These are phyloP conservation scores for Euphorbia schlechtendalii DNA, from an alignment of 441 rosid genomes.

Conservation along the genomic window DNA sequence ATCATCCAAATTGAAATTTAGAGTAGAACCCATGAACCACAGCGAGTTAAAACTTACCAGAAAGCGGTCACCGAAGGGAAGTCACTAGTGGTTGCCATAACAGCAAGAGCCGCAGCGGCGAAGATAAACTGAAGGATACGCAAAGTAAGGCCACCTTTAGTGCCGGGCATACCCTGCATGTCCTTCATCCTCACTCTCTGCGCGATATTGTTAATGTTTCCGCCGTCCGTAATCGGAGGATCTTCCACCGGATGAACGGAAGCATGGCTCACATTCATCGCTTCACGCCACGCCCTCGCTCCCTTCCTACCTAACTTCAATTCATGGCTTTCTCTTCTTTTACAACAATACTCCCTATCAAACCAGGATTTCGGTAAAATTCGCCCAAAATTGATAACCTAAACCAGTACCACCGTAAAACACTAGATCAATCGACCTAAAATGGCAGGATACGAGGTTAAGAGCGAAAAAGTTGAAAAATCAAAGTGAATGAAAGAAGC, in stretches of 20 bases:
- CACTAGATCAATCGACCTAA: too few species aligned
- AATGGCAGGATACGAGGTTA: too few species aligned
- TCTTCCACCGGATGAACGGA: conserved; percentile 68
- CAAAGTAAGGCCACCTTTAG: conserved; percentile 49
- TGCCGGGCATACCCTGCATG: conserved; percentile 67
- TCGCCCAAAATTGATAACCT: neutral
- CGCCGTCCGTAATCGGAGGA: conserved; percentile 43
- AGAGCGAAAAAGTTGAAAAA: too few species aligned
- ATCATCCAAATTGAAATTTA: neutral
- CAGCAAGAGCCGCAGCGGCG: conserved; percentile 46
- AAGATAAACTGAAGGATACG: conserved; percentile 52
- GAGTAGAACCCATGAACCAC: conserved; percentile 1
- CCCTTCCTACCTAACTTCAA: neutral
- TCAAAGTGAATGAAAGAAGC: too few species aligned
- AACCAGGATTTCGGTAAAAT: neutral
- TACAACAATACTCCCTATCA: neutral
- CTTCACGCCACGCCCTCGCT: conserved; percentile 14
- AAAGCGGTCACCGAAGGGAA: conserved; percentile 77
- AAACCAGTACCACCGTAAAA: neutral
- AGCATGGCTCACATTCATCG: conserved; percentile 69
- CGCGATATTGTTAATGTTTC: conserved; percentile 22
- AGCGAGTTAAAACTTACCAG: conserved; percentile 33
- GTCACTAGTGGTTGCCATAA: conserved; percentile 65
- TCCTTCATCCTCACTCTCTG: conserved; percentile 64
- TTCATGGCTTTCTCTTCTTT: conserved; percentile 10